Percentiles rank a stretch among this genome's conserved stretches.
phyloP scores from a whole-genome alignment of 176 grass and related monocot species.

The Areca catechu region DNA sequence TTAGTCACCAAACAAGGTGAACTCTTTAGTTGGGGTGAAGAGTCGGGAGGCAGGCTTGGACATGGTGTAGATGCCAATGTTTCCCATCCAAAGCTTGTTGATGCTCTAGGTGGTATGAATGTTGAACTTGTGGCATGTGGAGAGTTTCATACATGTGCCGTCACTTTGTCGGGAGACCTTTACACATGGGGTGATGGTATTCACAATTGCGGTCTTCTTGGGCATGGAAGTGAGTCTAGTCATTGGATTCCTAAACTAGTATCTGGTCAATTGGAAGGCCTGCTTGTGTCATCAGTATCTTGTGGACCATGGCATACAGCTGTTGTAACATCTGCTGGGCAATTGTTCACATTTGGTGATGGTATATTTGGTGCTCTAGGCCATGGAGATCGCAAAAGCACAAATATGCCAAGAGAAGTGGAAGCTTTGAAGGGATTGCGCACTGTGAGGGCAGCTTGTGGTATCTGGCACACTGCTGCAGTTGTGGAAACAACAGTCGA shows the following conservation, averaged over 20 bases:
- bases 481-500: constrained; percentile 44
- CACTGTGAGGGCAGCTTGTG: constrained; percentile 40
- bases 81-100: constrained; percentile 57
- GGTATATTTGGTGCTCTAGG: constrained; percentile 63
- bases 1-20: constrained; percentile 72
- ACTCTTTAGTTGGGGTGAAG: constrained; percentile 63
- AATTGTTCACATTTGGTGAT: constrained; percentile 67
- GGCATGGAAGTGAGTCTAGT: constrained; percentile 39
- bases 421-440: constrained; percentile 45
- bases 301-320: constrained; percentile 75
- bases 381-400: constrained; percentile 50
- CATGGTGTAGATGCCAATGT: constrained; percentile 52
- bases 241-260: constrained; percentile 76
- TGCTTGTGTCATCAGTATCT: constrained; percentile 47
- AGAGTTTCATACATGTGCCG: constrained; percentile 70
- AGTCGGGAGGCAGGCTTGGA: constrained; percentile 56
- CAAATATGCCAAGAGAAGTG: constrained; percentile 48
- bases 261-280: constrained; percentile 36
- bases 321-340: constrained; percentile 44
- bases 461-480: constrained; percentile 69
- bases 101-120: constrained; percentile 30
- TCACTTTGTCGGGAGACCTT: constrained; percentile 55
- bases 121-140: constrained; percentile 50
- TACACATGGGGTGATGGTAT: constrained; percentile 75
- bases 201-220: constrained; percentile 48